Percentiles rank a stretch among this genome's conserved stretches.
These are phyloP conservation scores for Dictyostelium intermedium DNA, from an alignment of 78 protist species.

Conservation along the genomic window DNA sequence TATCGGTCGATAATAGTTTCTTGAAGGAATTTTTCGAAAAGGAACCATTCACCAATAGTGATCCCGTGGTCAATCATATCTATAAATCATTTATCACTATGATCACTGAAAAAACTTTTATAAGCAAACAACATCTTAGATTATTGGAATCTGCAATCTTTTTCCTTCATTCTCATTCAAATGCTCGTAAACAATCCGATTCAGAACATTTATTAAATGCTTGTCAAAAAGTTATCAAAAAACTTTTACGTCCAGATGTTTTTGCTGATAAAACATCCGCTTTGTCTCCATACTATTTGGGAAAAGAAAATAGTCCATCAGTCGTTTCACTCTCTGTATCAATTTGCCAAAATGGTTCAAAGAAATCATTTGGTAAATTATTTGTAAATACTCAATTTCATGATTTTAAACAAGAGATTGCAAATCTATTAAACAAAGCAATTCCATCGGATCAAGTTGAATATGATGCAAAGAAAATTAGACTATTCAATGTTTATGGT, in stretches of 20 bases:
- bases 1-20: not conserved
- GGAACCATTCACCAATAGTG: not conserved
- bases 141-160: not conserved
- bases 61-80: not conserved
- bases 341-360: slow-evolving; percentile 11
- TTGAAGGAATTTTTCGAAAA: not conserved
- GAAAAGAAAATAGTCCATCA: not conserved
- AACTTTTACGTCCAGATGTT: not conserved
- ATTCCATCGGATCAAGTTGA: not conserved
- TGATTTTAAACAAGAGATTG: slow-evolving; percentile 13
- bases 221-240: not conserved
- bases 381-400: slow-evolving; percentile 9
- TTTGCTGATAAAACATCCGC: not conserved
- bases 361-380: not conserved
- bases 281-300: not conserved
- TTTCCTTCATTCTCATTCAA: not conserved
- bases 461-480: not conserved
- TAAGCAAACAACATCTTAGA: not conserved
- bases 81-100: not conserved
- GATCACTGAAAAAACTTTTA: not conserved
- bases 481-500: slow-evolving; percentile 5
- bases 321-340: not conserved
- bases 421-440: not conserved
- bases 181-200: not conserved
- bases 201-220: not conserved